A percentile compares a stretch with the other conserved stretches of the same genome.
Conservation (phyloP, 208 protist species). For the Porcisia hertigi region DNA sequence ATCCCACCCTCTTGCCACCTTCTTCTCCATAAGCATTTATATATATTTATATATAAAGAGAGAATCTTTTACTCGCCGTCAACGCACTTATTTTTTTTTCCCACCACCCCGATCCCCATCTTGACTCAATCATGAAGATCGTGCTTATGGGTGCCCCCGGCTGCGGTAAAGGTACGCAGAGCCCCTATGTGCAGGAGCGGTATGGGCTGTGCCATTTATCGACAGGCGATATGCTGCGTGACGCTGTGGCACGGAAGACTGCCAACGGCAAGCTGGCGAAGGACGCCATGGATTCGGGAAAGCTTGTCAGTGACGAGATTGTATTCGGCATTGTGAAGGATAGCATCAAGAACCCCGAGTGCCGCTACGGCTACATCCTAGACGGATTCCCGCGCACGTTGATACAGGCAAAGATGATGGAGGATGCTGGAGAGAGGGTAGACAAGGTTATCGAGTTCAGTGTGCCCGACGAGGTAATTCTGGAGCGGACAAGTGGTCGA, state of each 20-base stretch:
- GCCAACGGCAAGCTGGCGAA: constrained; percentile 70
- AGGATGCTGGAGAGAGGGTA: constrained; percentile 75
- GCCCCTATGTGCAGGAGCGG: constrained; percentile 83
- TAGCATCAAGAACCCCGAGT: constrained; percentile 80
- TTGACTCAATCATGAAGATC: constrained; percentile 69
- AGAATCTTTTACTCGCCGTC: not conserved
- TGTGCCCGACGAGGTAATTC: constrained; percentile 92
- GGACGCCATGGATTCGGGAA: constrained; percentile 75
- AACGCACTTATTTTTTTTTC: too few species aligned
- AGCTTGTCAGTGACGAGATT: constrained; percentile 91
- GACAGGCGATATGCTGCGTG: constrained; percentile 94
- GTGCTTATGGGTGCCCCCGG: constrained; percentile 92
- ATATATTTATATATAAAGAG: too few species aligned
- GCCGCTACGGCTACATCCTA: constrained; percentile 92
- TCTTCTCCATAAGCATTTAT: too few species aligned
- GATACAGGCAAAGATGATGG: constrained; percentile 92
- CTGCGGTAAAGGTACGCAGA: constrained; percentile 95
- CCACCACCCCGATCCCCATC: not conserved
- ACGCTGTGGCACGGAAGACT: constrained; percentile 75
- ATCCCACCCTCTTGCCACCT: not conserved
- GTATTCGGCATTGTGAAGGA: constrained; percentile 92
- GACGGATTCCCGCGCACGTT: constrained; percentile 96
- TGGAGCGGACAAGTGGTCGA: constrained; percentile 87
- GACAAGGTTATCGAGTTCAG: constrained; percentile 91
- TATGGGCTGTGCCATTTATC: constrained; percentile 94